A percentile compares a stretch with the other conserved stretches of the same genome.
Evolutionary conservation across 441 rosid genomes (phyloP).

Genomic region (Hura crepitans): DNA sequence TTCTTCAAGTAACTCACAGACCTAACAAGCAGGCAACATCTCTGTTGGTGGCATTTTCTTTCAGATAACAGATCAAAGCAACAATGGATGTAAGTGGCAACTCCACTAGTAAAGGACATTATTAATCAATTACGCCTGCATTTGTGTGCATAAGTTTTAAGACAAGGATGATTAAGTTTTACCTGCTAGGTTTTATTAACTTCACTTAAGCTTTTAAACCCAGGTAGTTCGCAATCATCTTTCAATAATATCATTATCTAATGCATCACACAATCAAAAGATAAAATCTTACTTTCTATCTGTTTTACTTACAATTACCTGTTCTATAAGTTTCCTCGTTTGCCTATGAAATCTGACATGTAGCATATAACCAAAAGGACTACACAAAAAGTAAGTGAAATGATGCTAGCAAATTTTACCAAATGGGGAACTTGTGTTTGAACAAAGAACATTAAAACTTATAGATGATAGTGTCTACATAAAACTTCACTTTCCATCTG

Average conservation of each 20-base stretch:
- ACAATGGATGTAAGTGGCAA: background rate
- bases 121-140: background rate
- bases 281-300: background rate
- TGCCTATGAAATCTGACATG: background rate
- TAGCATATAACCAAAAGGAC: background rate
- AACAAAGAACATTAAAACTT: background rate
- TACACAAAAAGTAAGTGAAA: constrained; percentile 15
- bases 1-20: constrained; percentile 84
- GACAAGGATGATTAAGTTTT: background rate
- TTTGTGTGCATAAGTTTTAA: background rate
- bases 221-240: background rate
- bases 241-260: background rate
- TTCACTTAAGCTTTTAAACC: background rate
- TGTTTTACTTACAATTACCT: background rate
- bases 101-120: background rate
- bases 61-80: background rate
- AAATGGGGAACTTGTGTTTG: background rate
- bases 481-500: background rate
- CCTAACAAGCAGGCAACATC: constrained; percentile 38
- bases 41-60: background rate
- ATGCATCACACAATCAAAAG: background rate
- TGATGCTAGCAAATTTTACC: background rate
- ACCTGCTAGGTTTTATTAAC: background rate
- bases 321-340: background rate
- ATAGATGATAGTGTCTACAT: background rate